A percentile compares a stretch with the other conserved stretches of the same genome.
These are phyloP conservation scores for Lepidium sativum DNA, from an alignment of 345 rosid species.

Conservation along the genomic window DNA sequence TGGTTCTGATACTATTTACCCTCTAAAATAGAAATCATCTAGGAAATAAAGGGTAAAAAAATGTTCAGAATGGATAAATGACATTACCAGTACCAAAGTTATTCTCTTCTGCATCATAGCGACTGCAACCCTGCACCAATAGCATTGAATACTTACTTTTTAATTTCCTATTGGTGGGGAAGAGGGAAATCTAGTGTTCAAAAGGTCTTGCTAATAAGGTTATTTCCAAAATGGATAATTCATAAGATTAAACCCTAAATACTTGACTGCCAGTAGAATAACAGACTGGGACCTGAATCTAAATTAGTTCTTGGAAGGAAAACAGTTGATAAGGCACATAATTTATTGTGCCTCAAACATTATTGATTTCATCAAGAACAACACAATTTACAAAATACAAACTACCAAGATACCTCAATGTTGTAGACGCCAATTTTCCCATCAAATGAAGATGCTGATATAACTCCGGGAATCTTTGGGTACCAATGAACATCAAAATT, in stretches of 20 bases:
- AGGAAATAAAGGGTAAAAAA: conserved; percentile 1
- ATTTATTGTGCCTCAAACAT: not conserved
- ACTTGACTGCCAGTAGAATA: not conserved
- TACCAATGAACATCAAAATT: conserved; percentile 99
- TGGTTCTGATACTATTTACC: conserved; percentile 1
- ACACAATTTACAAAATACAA: not conserved
- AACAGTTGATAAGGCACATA: not conserved
- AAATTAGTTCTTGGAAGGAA: not conserved
- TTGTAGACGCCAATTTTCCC: conserved; percentile 92
- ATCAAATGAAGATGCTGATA: conserved; percentile 96
- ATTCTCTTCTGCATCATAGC: conserved; percentile 43
- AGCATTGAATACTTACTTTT: conserved; percentile 1
- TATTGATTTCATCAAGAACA: not conserved
- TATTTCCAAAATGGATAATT: not conserved
- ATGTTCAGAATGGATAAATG: not conserved
- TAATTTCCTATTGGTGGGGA: not conserved
- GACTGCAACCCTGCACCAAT: conserved; percentile 74
- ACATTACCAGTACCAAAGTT: conserved; percentile 55
- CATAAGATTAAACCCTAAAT: conserved; percentile 4
- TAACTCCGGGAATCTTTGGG: conserved; percentile 88
- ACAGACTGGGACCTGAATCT: not conserved
- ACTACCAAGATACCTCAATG: conserved; percentile 60
- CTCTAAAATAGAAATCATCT: not conserved
- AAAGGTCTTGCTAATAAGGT: not conserved
- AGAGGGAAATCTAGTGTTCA: not conserved